Conservation (phyloP, 768 basidiomycete species). For the Galerina sulciceps region DNA sequence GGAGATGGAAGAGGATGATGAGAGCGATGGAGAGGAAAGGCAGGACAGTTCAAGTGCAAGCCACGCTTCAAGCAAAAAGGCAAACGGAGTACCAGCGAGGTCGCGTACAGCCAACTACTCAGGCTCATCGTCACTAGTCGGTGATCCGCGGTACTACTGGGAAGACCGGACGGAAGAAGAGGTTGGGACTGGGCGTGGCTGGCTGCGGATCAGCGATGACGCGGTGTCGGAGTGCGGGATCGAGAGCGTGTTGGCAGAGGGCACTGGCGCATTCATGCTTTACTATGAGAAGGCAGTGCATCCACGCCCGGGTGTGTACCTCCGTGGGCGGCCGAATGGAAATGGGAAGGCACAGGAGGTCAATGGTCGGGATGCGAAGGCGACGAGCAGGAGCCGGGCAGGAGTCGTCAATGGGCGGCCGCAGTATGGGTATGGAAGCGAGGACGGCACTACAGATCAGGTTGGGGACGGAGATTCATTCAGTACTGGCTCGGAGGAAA, state of each 20-base stretch:
- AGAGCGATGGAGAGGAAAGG: conserved; percentile 20
- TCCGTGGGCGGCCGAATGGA: not conserved
- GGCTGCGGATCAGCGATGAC: conserved; percentile 91
- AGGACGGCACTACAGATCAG: conserved; percentile 14
- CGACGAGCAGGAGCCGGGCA: conserved; percentile 12
- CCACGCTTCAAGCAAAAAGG: not conserved
- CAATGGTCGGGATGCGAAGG: not conserved
- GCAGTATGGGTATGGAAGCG: conserved; percentile 6
- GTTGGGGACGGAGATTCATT: conserved; percentile 22
- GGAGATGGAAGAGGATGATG: conserved; percentile 25
- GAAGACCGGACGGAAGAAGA: conserved; percentile 50
- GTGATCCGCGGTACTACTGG: conserved; percentile 52
- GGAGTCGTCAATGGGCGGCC: conserved; percentile 5
- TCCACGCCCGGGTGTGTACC: conserved; percentile 30
- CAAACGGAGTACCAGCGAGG: not conserved
- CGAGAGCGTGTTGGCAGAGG: conserved; percentile 74
- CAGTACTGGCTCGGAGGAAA: conserved; percentile 62
- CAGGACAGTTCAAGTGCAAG: conserved; percentile 3
- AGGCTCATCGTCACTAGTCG: conserved; percentile 16
- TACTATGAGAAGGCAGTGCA: conserved; percentile 80
- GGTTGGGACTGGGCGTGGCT: conserved; percentile 61
- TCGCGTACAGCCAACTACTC: conserved; percentile 7
- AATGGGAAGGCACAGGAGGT: not conserved
- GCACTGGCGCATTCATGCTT: conserved; percentile 85
- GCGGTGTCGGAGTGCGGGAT: conserved; percentile 76